phyloP scores from a whole-genome alignment of 2,329 filamentous ascomycete genomes.

The Aspergillus fumigatus region DNA sequence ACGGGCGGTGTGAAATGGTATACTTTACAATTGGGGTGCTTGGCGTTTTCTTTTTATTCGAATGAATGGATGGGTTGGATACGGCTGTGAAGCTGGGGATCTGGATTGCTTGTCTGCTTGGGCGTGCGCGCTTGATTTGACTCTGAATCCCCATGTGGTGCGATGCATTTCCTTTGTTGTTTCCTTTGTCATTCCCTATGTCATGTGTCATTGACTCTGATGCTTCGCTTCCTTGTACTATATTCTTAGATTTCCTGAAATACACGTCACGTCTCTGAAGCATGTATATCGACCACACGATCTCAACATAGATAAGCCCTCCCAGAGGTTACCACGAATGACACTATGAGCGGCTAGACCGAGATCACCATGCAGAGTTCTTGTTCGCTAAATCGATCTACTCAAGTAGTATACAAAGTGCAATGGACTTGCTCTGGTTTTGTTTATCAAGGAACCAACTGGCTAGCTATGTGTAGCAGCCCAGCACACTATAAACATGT shows the following conservation, averaged over 20 bases:
- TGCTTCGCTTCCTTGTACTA: neutral
- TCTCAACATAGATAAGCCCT: neutral
- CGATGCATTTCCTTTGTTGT: constrained; percentile 6
- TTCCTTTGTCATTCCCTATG: constrained; percentile 5
- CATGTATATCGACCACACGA: neutral
- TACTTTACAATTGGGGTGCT: neutral
- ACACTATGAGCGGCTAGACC: neutral
- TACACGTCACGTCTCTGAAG: neutral
- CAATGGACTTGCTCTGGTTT: too few species aligned
- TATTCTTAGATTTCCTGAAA: neutral
- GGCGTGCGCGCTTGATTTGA: neutral
- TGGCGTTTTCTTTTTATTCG: neutral
- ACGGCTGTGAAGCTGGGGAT: neutral
- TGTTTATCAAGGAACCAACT: too few species aligned
- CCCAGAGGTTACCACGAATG: neutral
- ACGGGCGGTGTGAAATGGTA: neutral
- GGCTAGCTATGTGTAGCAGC: too few species aligned
- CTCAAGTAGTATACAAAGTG: neutral
- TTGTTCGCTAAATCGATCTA: too few species aligned
- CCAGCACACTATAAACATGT: too few species aligned
- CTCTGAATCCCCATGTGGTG: neutral
- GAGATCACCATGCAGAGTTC: too few species aligned
- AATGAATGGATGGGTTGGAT: neutral
- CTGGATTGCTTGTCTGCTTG: neutral
- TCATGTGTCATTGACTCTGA: neutral